phyloP scores from a whole-genome alignment of 129 eudicot genomes.

The Rutidosis leptorrhynchoides region DNA sequence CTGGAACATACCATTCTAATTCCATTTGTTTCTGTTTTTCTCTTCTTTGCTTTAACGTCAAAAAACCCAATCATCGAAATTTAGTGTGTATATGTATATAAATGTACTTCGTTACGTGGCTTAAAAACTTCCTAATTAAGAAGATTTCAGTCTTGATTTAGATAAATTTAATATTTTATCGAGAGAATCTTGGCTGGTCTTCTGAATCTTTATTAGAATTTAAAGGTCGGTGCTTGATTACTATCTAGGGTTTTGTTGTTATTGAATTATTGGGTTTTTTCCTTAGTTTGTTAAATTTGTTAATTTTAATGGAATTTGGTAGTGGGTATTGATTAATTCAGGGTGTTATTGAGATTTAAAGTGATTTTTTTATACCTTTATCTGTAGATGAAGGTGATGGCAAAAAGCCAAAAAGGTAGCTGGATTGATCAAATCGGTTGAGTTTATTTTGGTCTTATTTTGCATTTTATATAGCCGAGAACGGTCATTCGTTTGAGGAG shows the following conservation, averaged over 20 bases:
- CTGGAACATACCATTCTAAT: too few species aligned
- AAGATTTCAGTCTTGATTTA: constrained; percentile 25
- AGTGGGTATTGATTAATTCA: constrained; percentile 27
- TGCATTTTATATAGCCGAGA: constrained; percentile 76
- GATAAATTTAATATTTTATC: constrained; percentile 21
- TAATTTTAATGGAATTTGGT: constrained; percentile 22
- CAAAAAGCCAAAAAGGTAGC: constrained; percentile 26
- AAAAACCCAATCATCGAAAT: constrained; percentile 23
- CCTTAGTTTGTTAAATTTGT: constrained; percentile 11
- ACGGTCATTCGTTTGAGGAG: constrained; percentile 86
- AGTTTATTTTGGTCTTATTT: constrained; percentile 28
- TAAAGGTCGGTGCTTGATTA: constrained; percentile 16
- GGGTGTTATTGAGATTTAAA: constrained; percentile 35
- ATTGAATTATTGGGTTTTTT: constrained; percentile 19
- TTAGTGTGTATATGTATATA: background rate
- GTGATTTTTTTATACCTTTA: background rate
- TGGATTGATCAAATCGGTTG: constrained; percentile 33
- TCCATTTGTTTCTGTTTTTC: constrained; percentile 23
- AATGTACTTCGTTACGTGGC: constrained; percentile 14
- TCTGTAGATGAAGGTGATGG: constrained; percentile 27
- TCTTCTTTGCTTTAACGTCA: constrained; percentile 35
- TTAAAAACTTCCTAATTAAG: constrained; percentile 10
- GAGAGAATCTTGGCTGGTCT: constrained; percentile 31
- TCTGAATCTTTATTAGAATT: constrained; percentile 23
- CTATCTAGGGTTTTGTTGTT: constrained; percentile 29